Conservation (phyloP, 2,329 filamentous ascomycete genomes). For the Xylaria sp. region DNA sequence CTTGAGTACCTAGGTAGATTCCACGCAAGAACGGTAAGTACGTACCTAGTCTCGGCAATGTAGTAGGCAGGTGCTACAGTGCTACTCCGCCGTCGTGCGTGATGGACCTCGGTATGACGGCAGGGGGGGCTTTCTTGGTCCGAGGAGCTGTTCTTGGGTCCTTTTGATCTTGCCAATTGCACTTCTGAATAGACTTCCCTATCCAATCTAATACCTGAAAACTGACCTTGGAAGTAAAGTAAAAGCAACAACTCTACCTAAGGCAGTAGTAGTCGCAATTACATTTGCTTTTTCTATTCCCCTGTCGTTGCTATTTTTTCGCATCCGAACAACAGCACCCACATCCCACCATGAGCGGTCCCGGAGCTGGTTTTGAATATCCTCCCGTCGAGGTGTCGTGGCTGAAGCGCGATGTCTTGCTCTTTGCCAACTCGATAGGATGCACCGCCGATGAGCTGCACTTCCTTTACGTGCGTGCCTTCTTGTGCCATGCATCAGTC, state of each 20-base stretch:
- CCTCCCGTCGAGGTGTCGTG: slow-evolving; percentile 77
- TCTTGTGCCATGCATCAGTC: not conserved
- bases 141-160: slow-evolving; percentile 4
- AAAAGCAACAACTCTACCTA: not conserved
- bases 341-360: slow-evolving; percentile 48
- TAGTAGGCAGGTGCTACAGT: too few species aligned
- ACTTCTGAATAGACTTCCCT: too few species aligned
- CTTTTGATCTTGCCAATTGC: too few species aligned
- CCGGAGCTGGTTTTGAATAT: slow-evolving; percentile 78
- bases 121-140: slow-evolving; percentile 4
- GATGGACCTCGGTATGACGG: slow-evolving; percentile 22
- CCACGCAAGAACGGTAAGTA: too few species aligned
- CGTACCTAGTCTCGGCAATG: too few species aligned
- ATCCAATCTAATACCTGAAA: too few species aligned
- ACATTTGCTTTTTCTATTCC: not conserved
- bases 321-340: not conserved
- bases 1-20: too few species aligned
- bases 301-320: not conserved
- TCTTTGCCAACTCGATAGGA: slow-evolving; percentile 91
- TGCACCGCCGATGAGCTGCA: slow-evolving; percentile 86
- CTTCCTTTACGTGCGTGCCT: slow-evolving; percentile 74
- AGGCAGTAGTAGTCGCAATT: not conserved
- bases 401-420: slow-evolving; percentile 84
- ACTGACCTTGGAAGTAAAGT: not conserved
- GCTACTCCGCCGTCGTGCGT: slow-evolving; percentile 11